Percentiles rank a stretch among this genome's conserved stretches.
phyloP scores from a whole-genome alignment of 306 rosid genomes.

The Benincasa hispida region DNA sequence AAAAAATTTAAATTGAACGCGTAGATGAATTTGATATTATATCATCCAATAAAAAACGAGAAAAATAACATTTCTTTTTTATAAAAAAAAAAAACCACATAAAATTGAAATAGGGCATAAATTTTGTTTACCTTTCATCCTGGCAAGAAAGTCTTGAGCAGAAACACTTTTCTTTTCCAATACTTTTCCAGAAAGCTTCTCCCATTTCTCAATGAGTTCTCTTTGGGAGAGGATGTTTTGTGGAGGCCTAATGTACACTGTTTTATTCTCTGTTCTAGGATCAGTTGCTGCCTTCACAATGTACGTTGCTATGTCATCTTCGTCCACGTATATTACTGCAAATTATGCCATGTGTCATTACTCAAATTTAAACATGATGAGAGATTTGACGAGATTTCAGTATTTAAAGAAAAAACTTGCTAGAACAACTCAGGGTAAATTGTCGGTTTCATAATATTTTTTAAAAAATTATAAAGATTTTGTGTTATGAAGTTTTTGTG shows the following conservation, averaged over 20 bases:
- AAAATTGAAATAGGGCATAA: not conserved
- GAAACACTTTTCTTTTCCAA: constrained; percentile 34
- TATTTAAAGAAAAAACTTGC: too few relatives aligned
- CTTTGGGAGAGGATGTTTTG: constrained; percentile 57
- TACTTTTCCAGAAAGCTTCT: constrained; percentile 36
- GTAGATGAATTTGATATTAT: too few relatives aligned
- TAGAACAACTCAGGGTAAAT: too few relatives aligned
- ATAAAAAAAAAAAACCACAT: not conserved
- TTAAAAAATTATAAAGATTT: too few relatives aligned
- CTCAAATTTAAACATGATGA: too few relatives aligned
- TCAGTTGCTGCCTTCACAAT: constrained; percentile 65
- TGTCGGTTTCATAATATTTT: too few relatives aligned
- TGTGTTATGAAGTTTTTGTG: too few relatives aligned
- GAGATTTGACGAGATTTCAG: too few relatives aligned
- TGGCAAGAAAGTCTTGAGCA: constrained; percentile 41
- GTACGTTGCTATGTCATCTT: constrained; percentile 62
- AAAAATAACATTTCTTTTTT: too few relatives aligned
- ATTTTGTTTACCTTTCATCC: constrained; percentile 39
- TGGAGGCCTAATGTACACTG: constrained; percentile 59
- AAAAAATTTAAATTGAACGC: too few relatives aligned
- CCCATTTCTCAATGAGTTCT: constrained; percentile 61
- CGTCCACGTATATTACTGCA: constrained; percentile 44
- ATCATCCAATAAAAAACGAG: too few relatives aligned
- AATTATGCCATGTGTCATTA: too few relatives aligned
- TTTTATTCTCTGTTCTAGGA: constrained; percentile 70